Percentiles rank a stretch among this genome's conserved stretches.
phyloP scores from a whole-genome alignment of 352 stramenopile species.

The Globisporangium orthogonon region DNA sequence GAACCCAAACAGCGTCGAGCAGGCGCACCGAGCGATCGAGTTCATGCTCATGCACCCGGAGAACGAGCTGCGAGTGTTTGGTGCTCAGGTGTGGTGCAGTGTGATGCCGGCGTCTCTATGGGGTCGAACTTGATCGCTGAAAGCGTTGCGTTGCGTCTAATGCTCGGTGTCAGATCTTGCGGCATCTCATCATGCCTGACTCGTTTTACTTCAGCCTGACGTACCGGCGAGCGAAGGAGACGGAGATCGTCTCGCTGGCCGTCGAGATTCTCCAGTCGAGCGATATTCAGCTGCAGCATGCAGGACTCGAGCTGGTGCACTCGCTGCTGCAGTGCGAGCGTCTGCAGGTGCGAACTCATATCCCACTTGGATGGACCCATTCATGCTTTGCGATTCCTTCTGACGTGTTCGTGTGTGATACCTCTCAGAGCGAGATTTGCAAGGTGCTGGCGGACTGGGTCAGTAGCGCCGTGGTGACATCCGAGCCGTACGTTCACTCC shows the following conservation, averaged over 20 bases:
- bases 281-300: slow-evolving; percentile 42
- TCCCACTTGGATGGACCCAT: too few relatives aligned
- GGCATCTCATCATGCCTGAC: slow-evolving; percentile 38
- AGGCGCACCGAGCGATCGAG: slow-evolving; percentile 21
- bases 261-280: slow-evolving; percentile 27
- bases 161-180: slow-evolving; percentile 31
- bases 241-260: slow-evolving; percentile 28
- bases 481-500: slow-evolving; percentile 25
- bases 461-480: slow-evolving; percentile 24
- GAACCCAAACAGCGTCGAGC: slow-evolving; percentile 24
- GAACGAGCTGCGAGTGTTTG: slow-evolving; percentile 35
- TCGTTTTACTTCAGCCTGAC: slow-evolving; percentile 43
- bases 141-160: not conserved
- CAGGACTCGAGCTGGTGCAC: slow-evolving; percentile 56
- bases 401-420: not conserved
- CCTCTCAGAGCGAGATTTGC: slow-evolving; percentile 20
- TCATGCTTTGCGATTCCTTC: not conserved
- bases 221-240: slow-evolving; percentile 29
- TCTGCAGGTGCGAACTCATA: slow-evolving; percentile 22
- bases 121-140: not conserved
- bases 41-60: slow-evolving; percentile 38
- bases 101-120: not conserved
- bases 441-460: slow-evolving; percentile 26
- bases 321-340: slow-evolving; percentile 26
- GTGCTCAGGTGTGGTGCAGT: slow-evolving; percentile 28